phyloP scores from a whole-genome alignment of 371 early-diverging fungal species.

The Dichotomocladium elegans region DNA sequence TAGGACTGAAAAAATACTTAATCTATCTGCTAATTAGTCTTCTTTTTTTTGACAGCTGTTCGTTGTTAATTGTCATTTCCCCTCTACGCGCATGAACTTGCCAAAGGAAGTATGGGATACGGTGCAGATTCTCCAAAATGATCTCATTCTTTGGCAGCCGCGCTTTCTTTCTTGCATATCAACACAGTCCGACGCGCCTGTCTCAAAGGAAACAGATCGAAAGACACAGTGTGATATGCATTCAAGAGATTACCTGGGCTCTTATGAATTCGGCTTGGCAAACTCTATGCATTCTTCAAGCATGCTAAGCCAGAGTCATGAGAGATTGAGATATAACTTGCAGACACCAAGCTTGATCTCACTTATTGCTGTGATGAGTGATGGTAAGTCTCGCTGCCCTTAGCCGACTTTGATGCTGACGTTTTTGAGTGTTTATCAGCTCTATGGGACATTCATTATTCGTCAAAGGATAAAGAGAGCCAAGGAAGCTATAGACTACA shows the following conservation, averaged over 20 bases:
- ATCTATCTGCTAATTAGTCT: neutral
- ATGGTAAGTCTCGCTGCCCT: constrained; percentile 9
- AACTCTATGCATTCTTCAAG: constrained; percentile 14
- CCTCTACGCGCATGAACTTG: constrained; percentile 55
- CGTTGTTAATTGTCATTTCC: constrained; percentile 65
- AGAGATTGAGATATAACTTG: constrained; percentile 10
- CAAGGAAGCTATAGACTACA: constrained; percentile 35
- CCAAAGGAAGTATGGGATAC: constrained; percentile 59
- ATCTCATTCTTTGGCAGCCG: constrained; percentile 65
- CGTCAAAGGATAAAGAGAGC: neutral
- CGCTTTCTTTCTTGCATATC: constrained; percentile 19
- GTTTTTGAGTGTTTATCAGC: constrained; percentile 8
- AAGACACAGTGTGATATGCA: neutral
- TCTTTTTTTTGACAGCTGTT: constrained; percentile 32
- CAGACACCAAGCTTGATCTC: constrained; percentile 24
- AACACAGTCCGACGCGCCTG: too few species aligned
- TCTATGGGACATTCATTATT: constrained; percentile 30
- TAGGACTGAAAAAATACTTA: neutral
- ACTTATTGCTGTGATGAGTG: constrained; percentile 33
- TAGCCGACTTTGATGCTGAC: neutral
- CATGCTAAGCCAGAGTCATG: constrained; percentile 31
- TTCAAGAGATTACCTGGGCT: neutral
- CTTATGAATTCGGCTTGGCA: neutral
- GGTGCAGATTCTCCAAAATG: constrained; percentile 68
- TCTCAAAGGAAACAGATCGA: too few species aligned